Percentiles rank a stretch among this genome's conserved stretches.
phyloP scores from a whole-genome alignment of 176 grass and related monocot genomes.

The Rhynchospora pubera region DNA sequence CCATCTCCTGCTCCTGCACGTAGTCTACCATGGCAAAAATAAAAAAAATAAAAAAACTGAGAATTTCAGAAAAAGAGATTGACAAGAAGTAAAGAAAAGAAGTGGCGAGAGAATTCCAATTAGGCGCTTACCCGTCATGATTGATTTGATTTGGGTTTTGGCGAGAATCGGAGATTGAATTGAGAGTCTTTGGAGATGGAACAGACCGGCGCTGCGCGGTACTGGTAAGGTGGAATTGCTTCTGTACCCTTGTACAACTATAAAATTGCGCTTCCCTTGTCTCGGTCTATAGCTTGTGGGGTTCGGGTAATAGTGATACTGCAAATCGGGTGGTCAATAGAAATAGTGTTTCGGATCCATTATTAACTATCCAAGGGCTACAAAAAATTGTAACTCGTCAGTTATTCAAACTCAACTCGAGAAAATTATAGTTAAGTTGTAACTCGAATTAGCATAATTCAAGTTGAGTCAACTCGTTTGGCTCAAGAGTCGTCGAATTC shows the following conservation, averaged over 20 bases:
- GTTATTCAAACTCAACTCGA: no score
- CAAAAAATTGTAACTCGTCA: no score
- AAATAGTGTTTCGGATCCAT: no score
- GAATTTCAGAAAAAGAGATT: background rate
- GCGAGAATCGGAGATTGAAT: background rate
- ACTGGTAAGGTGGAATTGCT: background rate
- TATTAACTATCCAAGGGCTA: no score
- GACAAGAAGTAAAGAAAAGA: background rate
- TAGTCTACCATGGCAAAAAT: conserved; percentile 36
- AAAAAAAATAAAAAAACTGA: background rate
- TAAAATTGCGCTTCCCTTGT: background rate
- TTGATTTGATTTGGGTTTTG: conserved; percentile 13
- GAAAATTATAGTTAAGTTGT: no score
- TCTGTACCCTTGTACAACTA: background rate
- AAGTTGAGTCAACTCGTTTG: no score
- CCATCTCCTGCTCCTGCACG: conserved; percentile 97
- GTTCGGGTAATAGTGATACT: no score
- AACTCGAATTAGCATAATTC: no score
- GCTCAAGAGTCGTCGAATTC: no score
- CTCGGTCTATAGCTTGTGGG: no score
- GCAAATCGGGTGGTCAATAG: no score
- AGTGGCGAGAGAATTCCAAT: background rate
- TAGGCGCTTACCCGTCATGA: conserved; percentile 10
- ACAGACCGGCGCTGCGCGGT: background rate
- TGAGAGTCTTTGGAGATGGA: background rate